A percentile compares a stretch with the other conserved stretches of the same genome.
Conservation (phyloP, 2,329 filamentous ascomycete genomes). For the Colletotrichum sp. region DNA sequence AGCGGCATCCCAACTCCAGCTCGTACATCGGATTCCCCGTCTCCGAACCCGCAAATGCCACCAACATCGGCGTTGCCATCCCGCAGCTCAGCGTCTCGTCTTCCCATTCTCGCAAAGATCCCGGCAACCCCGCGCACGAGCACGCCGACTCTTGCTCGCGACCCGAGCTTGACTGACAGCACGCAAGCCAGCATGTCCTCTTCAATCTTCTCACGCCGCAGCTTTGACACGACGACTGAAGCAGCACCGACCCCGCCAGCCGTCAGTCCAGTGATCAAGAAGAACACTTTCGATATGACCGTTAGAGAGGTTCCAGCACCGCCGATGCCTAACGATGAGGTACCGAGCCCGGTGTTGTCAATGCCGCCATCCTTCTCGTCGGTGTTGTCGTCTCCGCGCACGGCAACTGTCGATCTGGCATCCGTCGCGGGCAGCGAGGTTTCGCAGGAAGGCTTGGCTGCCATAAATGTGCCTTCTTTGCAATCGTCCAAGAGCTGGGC, state of each 20-base stretch:
- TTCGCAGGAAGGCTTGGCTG: conserved; percentile 9
- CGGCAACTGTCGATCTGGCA: conserved; percentile 11
- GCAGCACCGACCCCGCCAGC: conserved; percentile 32
- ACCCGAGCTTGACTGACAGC: conserved; percentile 46
- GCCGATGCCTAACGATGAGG: conserved; percentile 13
- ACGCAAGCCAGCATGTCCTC: conserved; percentile 39
- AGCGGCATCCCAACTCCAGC: conserved; percentile 18
- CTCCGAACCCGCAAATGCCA: conserved; percentile 26
- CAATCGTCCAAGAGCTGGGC: conserved; percentile 44
- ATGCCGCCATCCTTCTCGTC: conserved; percentile 27
- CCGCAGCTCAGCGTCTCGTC: conserved; percentile 40
- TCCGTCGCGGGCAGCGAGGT: conserved; percentile 1
- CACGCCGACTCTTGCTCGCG: conserved; percentile 38
- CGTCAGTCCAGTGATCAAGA: conserved; percentile 32
- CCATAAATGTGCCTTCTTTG: conserved; percentile 33
- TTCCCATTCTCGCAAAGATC: conserved; percentile 31
- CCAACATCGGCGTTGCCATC: conserved; percentile 33
- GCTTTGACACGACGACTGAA: conserved; percentile 30
- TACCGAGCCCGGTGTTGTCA: conserved; percentile 27
- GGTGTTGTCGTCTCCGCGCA: conserved; percentile 34
- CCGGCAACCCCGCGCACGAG: conserved; percentile 40
- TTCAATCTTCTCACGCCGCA: conserved; percentile 43
- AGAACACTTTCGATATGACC: not conserved
- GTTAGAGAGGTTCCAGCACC: conserved; percentile 1
- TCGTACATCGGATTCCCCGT: conserved; percentile 21